A percentile compares a stretch with the other conserved stretches of the same genome.
Conservation (phyloP, 2,329 filamentous ascomycete genomes). For the Epichloe bromicola region DNA sequence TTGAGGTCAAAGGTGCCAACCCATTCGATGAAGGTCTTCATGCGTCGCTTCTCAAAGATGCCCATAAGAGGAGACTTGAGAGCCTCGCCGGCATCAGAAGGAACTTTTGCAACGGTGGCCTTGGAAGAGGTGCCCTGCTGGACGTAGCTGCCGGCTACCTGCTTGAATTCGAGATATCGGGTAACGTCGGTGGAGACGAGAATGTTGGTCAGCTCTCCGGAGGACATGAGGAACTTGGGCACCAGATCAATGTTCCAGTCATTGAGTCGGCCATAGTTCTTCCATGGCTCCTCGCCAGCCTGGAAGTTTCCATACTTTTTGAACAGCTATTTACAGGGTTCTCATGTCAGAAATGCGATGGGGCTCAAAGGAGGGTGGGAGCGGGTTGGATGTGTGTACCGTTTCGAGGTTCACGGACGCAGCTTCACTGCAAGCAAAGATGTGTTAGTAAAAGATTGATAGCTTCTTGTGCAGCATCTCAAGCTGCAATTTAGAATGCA, state of each 20-base stretch:
- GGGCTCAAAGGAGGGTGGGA: conserved; percentile 7
- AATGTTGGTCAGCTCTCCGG: conserved; percentile 96
- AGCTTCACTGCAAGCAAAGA: conserved; percentile 49
- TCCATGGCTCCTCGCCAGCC: conserved; percentile 81
- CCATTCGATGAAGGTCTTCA: conserved; percentile 95
- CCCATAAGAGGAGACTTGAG: conserved; percentile 91
- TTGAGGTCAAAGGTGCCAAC: conserved; percentile 73
- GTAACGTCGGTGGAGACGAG: conserved; percentile 91
- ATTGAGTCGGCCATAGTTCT: conserved; percentile 90
- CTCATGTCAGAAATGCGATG: conserved; percentile 9
- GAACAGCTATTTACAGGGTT: conserved; percentile 54
- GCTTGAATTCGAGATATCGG: conserved; percentile 82
- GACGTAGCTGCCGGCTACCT: conserved; percentile 91
- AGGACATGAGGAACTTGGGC: conserved; percentile 96
- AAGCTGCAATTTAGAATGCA: neutral
- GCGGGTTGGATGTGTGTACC: conserved; percentile 35
- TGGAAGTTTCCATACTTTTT: conserved; percentile 85
- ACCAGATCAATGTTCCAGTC: conserved; percentile 99
- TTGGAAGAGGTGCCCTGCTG: conserved; percentile 74
- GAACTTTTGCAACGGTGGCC: conserved; percentile 92
- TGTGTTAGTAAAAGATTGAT: conserved; percentile 14
- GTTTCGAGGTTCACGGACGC: conserved; percentile 94
- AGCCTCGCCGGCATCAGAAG: conserved; percentile 82
- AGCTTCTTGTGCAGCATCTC: neutral
- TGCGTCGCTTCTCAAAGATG: conserved; percentile 91